A percentile compares a stretch with the other conserved stretches of the same genome.
Evolutionary conservation across 371 early-diverging fungal genomes (phyloP).

Genomic region (Mortierella sp.): DNA sequence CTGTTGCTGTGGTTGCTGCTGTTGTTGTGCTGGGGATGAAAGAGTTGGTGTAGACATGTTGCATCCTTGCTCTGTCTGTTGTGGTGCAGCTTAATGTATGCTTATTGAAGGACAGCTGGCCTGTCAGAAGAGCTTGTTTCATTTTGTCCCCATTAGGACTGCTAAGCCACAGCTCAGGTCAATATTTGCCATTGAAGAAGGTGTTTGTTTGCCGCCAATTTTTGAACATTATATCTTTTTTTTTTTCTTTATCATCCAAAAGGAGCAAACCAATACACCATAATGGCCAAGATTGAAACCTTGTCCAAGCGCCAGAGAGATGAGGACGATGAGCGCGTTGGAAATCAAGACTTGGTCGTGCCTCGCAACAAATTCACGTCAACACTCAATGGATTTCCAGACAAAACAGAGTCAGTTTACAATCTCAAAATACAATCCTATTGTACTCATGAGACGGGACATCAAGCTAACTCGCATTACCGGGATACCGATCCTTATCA

Average conservation of each 20-base stretch:
- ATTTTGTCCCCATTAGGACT: no score
- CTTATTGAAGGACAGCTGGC: not conserved
- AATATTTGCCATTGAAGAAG: not conserved
- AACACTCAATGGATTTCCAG: slow-evolving; percentile 11
- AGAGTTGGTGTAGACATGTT: slow-evolving; percentile 11
- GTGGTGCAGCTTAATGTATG: not conserved
- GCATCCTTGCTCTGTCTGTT: not conserved
- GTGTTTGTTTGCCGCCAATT: slow-evolving; percentile 22
- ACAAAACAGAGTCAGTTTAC: slow-evolving; percentile 35
- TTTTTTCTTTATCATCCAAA: not conserved
- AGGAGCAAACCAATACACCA: not conserved
- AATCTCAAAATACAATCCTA: not conserved
- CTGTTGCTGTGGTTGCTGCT: not conserved
- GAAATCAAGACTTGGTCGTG: slow-evolving; percentile 13
- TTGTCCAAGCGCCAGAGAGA: slow-evolving; percentile 17
- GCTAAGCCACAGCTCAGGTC: not conserved
- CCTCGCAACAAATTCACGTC: slow-evolving; percentile 24
- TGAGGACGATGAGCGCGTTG: not conserved
- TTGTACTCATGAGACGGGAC: no score
- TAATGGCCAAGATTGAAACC: slow-evolving; percentile 20
- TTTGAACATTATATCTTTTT: not conserved
- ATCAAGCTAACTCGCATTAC: not conserved
- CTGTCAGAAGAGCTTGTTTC: not conserved
- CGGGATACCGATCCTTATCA: not conserved
- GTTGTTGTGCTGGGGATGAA: slow-evolving; percentile 6